These are phyloP conservation scores for Microbotryum silenes-acaulis DNA, from an alignment of 1,284 basidiomycete species.

Conservation along the genomic window DNA sequence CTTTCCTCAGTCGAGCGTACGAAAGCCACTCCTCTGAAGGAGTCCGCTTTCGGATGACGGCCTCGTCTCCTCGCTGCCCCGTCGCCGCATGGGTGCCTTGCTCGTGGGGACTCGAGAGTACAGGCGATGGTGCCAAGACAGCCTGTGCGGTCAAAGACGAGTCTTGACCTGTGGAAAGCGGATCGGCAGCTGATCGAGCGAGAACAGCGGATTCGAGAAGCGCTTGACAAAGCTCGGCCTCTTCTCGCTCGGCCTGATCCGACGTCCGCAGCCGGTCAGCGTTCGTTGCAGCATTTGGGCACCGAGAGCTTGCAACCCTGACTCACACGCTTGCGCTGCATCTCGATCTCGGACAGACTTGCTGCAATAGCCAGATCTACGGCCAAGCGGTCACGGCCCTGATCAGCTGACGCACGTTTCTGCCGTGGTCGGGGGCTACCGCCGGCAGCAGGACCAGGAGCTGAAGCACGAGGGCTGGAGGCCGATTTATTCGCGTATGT, in stretches of 20 bases:
- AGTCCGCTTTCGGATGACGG: no score
- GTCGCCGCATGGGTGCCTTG: background rate
- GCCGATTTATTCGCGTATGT: background rate
- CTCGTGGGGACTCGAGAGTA: background rate
- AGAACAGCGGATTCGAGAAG: conserved; percentile 2
- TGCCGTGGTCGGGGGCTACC: background rate
- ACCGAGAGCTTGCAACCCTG: background rate
- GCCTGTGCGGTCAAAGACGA: background rate
- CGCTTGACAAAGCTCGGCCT: conserved; percentile 3
- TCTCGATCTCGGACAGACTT: background rate
- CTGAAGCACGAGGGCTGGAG: background rate
- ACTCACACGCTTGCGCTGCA: background rate
- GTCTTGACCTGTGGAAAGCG: no score
- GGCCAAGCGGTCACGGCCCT: background rate
- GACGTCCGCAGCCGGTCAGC: no score
- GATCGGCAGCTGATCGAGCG: no score
- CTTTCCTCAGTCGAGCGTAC: no score
- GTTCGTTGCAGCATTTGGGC: background rate
- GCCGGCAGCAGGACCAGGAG: background rate
- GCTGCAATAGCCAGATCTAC: conserved; percentile 2
- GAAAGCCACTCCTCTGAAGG: no score
- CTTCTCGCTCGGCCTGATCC: background rate
- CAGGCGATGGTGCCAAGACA: background rate
- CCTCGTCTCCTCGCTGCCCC: background rate
- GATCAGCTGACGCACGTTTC: background rate